A percentile compares a stretch with the other conserved stretches of the same genome.
These are phyloP conservation scores for Picochlorum sp. DNA, from an alignment of 139 green algal species.

Conservation along the genomic window DNA sequence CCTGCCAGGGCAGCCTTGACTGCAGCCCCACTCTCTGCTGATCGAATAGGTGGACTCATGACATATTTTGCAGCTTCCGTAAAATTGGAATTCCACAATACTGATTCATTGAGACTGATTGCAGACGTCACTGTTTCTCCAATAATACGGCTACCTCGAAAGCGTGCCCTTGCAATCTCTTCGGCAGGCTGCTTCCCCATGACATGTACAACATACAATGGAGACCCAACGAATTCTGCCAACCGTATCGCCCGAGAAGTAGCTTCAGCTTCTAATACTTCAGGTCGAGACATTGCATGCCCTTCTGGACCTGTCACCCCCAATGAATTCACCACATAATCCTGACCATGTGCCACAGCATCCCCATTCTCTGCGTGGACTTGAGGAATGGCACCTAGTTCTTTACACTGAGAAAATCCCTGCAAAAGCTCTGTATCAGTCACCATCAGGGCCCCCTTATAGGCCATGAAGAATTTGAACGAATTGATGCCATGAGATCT, in stretches of 20 bases:
- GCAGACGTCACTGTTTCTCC: conserved; percentile 77
- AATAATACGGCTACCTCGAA: conserved; percentile 40
- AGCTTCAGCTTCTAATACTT: conserved; percentile 79
- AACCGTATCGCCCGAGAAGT: conserved; percentile 77
- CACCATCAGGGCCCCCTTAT: conserved; percentile 75
- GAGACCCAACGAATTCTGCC: conserved; percentile 63
- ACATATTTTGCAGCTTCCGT: conserved; percentile 67
- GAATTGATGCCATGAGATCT: conserved; percentile 71
- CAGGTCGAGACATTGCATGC: conserved; percentile 74
- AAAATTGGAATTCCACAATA: conserved; percentile 73
- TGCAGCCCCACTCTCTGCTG: conserved; percentile 29
- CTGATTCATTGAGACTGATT: conserved; percentile 63
- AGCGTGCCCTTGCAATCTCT: conserved; percentile 38
- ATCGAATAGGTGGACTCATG: conserved; percentile 88
- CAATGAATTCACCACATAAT: conserved; percentile 33
- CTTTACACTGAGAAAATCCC: conserved; percentile 65
- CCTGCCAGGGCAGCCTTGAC: conserved; percentile 31
- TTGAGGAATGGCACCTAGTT: conserved; percentile 78
- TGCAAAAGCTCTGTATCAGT: conserved; percentile 70
- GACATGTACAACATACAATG: conserved; percentile 97
- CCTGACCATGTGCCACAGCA: conserved; percentile 65
- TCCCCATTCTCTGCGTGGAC: conserved; percentile 92
- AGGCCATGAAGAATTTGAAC: conserved; percentile 99
- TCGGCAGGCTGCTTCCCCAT: conserved; percentile 80
- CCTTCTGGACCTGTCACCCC: conserved; percentile 81